Base-by-base conservation (phyloP, 2,329 filamentous ascomycete species). In the Aureobasidium sp. region DNA sequence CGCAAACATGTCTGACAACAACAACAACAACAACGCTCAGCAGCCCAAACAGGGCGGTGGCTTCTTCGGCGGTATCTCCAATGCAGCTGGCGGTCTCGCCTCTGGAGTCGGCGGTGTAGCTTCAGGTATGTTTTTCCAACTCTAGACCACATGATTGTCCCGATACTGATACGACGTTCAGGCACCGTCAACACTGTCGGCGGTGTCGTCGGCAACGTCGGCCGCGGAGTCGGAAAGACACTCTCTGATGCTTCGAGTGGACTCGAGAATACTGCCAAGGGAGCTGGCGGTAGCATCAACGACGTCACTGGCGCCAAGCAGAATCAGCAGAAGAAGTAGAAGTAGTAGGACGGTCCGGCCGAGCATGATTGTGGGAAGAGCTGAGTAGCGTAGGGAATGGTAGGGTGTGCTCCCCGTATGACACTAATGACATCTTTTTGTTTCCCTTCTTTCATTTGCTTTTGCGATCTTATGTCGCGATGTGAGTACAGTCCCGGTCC, bases 141-240 rank as follows among this genome's bases (percentile, higher is more conserved):
- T 11, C 1, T 8, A 19, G 8, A 1, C n/a, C 10, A 3, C 16
- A 10, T 12, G 7, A 2, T 3, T 29, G 7, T 29, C 3, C 27
- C 12, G 3, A 4, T 8, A 12, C 27, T 29, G 7, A n/a, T n/a
- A n/a, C n/a, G n/a, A n/a, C n/a, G n/a, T 2, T 3, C 14, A 45
- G 53, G 53, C 30, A 51, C 45, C 8, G 45, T 55, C 38, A 37
- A 37, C 16, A 55, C 53, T 10, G 53, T 42, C 16, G 53, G 53
- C 34, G 45, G 53, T n/a, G 47, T 49, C 11, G 53, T 55, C 7
- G 53, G 53, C n/a, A 55, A 44, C 22, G 53, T 55, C 8, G 53
- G 45, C 21, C 35, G 53, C 8, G 53, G 53, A 14, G 44, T 55
- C 6, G 53, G 53, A 16, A 49, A 55, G 21, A 51, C 53, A 4